phyloP scores from a whole-genome alignment of 148 eudicot genomes.

The Talinum fruticosum region DNA sequence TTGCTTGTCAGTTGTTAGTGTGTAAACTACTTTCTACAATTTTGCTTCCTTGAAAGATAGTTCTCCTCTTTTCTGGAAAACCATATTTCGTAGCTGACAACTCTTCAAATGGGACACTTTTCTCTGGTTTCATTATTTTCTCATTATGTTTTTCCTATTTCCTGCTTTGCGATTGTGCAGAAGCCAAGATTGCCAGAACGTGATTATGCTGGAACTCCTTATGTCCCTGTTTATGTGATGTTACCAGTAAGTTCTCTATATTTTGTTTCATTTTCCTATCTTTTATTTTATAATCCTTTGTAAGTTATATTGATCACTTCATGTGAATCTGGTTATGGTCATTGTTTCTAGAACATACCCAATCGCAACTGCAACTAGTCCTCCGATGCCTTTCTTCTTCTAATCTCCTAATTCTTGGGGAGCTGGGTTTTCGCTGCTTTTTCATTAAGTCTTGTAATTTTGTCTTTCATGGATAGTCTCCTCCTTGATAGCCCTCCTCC shows the following conservation, averaged over 20 bases:
- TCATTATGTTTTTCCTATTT: neutral
- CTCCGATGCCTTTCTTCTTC: neutral
- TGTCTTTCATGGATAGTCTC: neutral
- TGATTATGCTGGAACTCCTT: slow-evolving; percentile 69
- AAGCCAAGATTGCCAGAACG: slow-evolving; percentile 48
- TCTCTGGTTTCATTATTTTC: neutral
- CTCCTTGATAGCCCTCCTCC: neutral
- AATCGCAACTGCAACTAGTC: slow-evolving; percentile 1
- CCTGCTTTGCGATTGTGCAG: slow-evolving; percentile 30
- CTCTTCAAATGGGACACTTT: neutral
- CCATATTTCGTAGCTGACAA: neutral
- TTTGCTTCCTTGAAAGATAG: neutral
- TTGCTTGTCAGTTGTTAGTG: neutral
- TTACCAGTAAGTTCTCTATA: slow-evolving; percentile 53
- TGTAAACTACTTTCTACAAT: neutral
- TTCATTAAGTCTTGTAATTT: neutral
- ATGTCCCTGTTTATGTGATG: slow-evolving; percentile 80
- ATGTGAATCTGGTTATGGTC: slow-evolving; percentile 9
- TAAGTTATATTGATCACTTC: neutral
- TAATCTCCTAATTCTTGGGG: neutral
- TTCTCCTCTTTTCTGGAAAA: neutral
- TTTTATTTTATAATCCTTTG: neutral
- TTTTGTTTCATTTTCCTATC: neutral
- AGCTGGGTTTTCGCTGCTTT: neutral
- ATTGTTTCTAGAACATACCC: slow-evolving; percentile 3